Conservation (phyloP, 257 asterid genomes). For the Haberlea rhodopensis region DNA sequence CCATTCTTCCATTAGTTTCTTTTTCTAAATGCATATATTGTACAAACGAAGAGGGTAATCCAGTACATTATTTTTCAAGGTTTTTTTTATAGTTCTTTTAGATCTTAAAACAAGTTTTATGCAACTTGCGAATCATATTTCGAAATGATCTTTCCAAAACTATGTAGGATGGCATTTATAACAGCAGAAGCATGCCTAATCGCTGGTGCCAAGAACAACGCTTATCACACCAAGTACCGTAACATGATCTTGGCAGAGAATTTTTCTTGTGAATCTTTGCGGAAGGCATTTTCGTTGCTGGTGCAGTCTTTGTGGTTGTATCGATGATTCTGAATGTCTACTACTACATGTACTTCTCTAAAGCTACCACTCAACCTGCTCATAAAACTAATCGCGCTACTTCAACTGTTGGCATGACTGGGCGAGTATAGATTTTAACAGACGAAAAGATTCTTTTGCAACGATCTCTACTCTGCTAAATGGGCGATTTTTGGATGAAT, state of each 20-base stretch:
- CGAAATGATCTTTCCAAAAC: background rate
- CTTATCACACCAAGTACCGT: constrained; percentile 77
- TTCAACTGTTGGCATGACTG: constrained; percentile 56
- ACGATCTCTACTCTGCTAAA: background rate
- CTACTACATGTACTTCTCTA: constrained; percentile 54
- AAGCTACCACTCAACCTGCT: constrained; percentile 65
- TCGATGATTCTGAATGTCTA: constrained; percentile 64
- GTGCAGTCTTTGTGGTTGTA: constrained; percentile 77
- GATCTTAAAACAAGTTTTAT: too few relatives aligned
- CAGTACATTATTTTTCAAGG: background rate
- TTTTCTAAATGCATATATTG: too few relatives aligned
- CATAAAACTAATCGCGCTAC: constrained; percentile 44
- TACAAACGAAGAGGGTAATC: too few relatives aligned
- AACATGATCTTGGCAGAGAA: constrained; percentile 55
- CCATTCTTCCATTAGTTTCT: too few relatives aligned
- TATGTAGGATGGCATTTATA: constrained; percentile 64
- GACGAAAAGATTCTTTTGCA: background rate
- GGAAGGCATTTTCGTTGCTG: constrained; percentile 90
- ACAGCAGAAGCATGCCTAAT: constrained; percentile 68
- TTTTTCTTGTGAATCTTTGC: constrained; percentile 66
- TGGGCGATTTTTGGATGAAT: background rate
- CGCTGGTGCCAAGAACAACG: constrained; percentile 35
- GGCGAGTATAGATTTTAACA: constrained; percentile 38
- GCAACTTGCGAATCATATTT: background rate
- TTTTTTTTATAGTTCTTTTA: background rate